Base-by-base conservation (phyloP, 2,329 filamentous ascomycete genomes). In the Sporothrix euskadiensis region DNA sequence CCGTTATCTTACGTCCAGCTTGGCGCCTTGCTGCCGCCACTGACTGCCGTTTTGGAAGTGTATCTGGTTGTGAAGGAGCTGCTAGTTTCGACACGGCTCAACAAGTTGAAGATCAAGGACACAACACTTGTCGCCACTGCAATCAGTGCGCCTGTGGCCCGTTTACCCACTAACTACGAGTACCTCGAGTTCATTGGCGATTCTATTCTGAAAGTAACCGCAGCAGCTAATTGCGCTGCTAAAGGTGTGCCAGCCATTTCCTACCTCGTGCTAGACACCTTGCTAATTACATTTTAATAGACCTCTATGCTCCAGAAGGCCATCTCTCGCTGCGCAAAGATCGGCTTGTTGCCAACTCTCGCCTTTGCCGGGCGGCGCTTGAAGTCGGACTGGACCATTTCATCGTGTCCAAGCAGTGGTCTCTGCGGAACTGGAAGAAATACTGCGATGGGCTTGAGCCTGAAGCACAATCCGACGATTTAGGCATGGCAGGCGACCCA, bases 111-210 rank as follows among this genome's bases (percentile, higher is more conserved):
- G 0, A 86, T 95, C 49, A 80, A 80, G 0, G 81, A 91, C 75
- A 76, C 88, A 3, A 81, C 83, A 0, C 82, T 91, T 47, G 79
- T 97, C 0, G 79, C 89, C 1, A 90, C 88, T 10, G 94, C 94
- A 0, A 90, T 97, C 69, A 92, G 88, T 69, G 84, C 92, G 0
- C 88, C 90, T 0, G 85, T 84, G 1, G 89, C 92, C 0, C 79
- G 81, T 2, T 89, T 90, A 66, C 80, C 83, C 0, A 86, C 85
- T 0, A 87, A 97, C 76, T 98, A 98, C 79, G 92, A 98, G 78
- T 86, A 92, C 2, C 83, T 97, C 0, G 96, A 98, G 79, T 97
- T 97, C 77, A 83, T 98, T 0, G 96, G 96, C 0, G 95, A 98
- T 78, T 90, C 89, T 0, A 85, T 97, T 1, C 84, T 98, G 52